Percentiles rank a stretch among this genome's conserved stretches.
These are phyloP conservation scores for Lichtheimia ramosa DNA, from an alignment of 371 early-diverging fungal species.

Conservation along the genomic window DNA sequence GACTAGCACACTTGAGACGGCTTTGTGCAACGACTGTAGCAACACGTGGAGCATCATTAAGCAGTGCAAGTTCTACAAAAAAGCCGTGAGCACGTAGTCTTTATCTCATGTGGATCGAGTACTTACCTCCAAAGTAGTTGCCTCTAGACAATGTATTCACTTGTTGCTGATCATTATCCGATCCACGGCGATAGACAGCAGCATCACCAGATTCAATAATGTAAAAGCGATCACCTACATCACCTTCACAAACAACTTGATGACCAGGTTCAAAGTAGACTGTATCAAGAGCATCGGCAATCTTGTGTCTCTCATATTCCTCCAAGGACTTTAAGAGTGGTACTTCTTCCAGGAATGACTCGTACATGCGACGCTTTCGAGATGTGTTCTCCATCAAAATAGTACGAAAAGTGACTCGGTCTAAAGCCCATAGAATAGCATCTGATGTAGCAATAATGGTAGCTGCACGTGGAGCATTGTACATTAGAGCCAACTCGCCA, in stretches of 20 bases:
- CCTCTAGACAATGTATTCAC: conserved; percentile 81
- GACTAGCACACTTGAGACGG: conserved; percentile 84
- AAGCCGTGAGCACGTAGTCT: too few species aligned
- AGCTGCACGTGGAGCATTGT: conserved; percentile 88
- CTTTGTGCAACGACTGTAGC: conserved; percentile 87
- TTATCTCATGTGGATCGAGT: not conserved
- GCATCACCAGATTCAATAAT: conserved; percentile 91
- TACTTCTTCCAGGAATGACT: conserved; percentile 74
- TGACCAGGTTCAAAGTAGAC: conserved; percentile 68
- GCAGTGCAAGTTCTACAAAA: conserved; percentile 77
- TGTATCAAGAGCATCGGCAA: conserved; percentile 80
- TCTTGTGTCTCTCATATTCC: conserved; percentile 75
- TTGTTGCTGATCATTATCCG: conserved; percentile 72
- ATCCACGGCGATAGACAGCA: conserved; percentile 23
- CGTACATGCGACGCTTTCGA: conserved; percentile 77
- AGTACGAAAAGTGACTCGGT: conserved; percentile 76
- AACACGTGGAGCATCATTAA: conserved; percentile 86
- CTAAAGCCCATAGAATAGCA: conserved; percentile 78
- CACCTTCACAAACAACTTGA: conserved; percentile 70
- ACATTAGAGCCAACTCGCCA: conserved; percentile 90
- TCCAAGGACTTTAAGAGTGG: conserved; percentile 64
- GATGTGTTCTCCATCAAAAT: conserved; percentile 78
- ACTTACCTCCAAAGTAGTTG: conserved; percentile 92
- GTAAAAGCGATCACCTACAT: conserved; percentile 58
- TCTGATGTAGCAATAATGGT: conserved; percentile 71